Evolutionary conservation across 2,329 filamentous ascomycete genomes (phyloP).

Genomic region (Claviceps lovelessii): DNA sequence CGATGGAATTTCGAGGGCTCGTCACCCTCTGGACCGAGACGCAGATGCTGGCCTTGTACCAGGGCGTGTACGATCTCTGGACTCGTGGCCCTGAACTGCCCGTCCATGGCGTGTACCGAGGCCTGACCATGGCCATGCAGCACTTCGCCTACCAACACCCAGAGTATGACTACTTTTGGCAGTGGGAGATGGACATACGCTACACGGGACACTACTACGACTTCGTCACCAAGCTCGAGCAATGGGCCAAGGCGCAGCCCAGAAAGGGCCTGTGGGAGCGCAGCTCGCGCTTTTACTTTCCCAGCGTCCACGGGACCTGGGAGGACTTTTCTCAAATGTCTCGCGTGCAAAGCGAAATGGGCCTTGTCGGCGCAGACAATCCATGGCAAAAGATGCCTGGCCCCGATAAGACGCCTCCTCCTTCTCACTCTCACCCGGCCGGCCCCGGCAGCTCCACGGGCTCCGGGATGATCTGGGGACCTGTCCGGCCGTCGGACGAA

Average conservation of each 20-base stretch:
- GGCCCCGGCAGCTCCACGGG: neutral
- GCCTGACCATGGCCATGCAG: constrained; percentile 86
- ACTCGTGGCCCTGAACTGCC: constrained; percentile 51
- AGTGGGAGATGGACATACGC: constrained; percentile 88
- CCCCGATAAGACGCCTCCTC: constrained; percentile 20
- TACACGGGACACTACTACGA: constrained; percentile 82
- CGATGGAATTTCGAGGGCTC: constrained; percentile 76
- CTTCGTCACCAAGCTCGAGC: constrained; percentile 52
- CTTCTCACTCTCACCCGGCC: neutral
- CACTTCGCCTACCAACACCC: constrained; percentile 80
- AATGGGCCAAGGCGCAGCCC: constrained; percentile 59
- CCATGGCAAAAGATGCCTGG: constrained; percentile 45
- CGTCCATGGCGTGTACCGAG: constrained; percentile 84
- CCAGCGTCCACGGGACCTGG: constrained; percentile 62
- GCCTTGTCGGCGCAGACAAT: constrained; percentile 49
- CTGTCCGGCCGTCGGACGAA: constrained; percentile 51
- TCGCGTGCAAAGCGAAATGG: constrained; percentile 59
- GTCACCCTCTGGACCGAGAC: constrained; percentile 87
- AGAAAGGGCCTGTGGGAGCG: constrained; percentile 72
- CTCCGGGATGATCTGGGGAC: constrained; percentile 65
- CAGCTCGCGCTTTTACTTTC: constrained; percentile 64
- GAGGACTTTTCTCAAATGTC: constrained; percentile 64
- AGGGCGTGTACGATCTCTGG: constrained; percentile 69
- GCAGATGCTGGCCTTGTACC: constrained; percentile 84
- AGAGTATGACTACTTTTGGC: constrained; percentile 85